Base-by-base conservation (phyloP, 768 basidiomycete species). In the Saitozyma podzolica region DNA sequence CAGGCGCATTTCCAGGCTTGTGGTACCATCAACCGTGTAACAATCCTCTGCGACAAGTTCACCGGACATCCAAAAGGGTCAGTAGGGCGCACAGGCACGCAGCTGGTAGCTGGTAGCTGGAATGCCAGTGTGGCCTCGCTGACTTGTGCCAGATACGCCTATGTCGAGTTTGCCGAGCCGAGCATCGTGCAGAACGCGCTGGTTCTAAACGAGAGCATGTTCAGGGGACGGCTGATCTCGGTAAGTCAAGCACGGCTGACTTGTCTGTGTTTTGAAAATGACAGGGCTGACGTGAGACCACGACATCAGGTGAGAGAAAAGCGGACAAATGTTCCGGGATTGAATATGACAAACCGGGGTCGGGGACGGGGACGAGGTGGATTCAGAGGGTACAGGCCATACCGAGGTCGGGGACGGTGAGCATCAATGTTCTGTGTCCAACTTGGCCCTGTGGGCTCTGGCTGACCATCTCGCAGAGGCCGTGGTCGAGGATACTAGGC, bases 21-120 rank as follows among this genome's bases (percentile, higher is more conserved):
- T 76, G 96, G 96, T 7, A 92, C 90, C 14, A 99, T 99, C 81
- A 99, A 99, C 82, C 87, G 96, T 72, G 93, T 99, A 49, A 99
- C 96, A 0, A 99, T 99, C 75, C 87, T 99, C 39, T 98, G 95
- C 80, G 96, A 99, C 85, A 98, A 98, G 82, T 98, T 95, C 81
- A 98, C 95, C 20, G 96, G 96, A 53, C 94, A 97, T 82, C 95
- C 96, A 52, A 97, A 97, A 86, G 96, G 96, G 93, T 93, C 67
- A 40, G 82, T 77, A 14, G 17, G 19, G 45, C 6, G 6, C 11
- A 17, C 11, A 47, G 45, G 45, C 45, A 17, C 45, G 13, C 11
- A 47, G 45, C 45, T 47, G 11, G 11, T 17, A 13, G 13, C n/a
- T 8, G 29, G 9, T n/a, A 2, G 51, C n/a, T n/a, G n/a, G n/a